phyloP scores from a whole-genome alignment of 2,329 filamentous ascomycete genomes.

The Penicillium olsonii region DNA sequence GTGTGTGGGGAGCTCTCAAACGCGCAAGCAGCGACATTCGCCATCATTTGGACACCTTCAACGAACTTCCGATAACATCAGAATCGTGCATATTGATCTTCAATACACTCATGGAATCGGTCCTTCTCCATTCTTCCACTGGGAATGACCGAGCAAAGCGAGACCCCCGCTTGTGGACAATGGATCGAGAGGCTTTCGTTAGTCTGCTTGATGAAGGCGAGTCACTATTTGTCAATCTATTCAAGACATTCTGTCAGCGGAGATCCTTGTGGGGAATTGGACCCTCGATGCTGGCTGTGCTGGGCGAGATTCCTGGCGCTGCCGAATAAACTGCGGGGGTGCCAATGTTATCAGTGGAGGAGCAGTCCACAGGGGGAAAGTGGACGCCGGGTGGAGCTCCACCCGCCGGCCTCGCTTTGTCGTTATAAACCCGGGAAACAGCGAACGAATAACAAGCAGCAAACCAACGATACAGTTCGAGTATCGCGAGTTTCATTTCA shows the following conservation, averaged over 20 bases:
- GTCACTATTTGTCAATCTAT: conserved; percentile 3
- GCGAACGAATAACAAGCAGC: neutral
- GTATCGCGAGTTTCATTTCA: neutral
- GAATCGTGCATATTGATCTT: conserved; percentile 28
- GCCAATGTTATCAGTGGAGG: neutral
- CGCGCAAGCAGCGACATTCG: conserved; percentile 30
- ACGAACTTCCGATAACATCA: conserved; percentile 19
- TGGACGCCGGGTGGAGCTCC: conserved; percentile 13
- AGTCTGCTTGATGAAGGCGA: conserved; percentile 12
- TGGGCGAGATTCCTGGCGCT: conserved; percentile 7
- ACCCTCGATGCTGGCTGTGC: conserved; percentile 11
- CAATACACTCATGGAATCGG: conserved; percentile 26
- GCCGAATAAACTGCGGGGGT: neutral
- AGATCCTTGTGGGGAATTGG: conserved; percentile 13
- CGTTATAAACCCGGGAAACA: neutral
- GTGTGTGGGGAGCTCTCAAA: conserved; percentile 32
- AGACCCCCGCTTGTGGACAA: conserved; percentile 13
- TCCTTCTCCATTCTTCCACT: conserved; percentile 1
- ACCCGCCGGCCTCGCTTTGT: neutral
- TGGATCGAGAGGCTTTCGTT: conserved; percentile 6
- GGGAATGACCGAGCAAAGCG: neutral
- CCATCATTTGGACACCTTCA: conserved; percentile 13
- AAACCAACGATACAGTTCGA: neutral
- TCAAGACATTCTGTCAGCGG: conserved; percentile 6
- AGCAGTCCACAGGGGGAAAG: neutral